phyloP scores from a whole-genome alignment of 2,329 filamentous ascomycete genomes.

The Metarhizium album region DNA sequence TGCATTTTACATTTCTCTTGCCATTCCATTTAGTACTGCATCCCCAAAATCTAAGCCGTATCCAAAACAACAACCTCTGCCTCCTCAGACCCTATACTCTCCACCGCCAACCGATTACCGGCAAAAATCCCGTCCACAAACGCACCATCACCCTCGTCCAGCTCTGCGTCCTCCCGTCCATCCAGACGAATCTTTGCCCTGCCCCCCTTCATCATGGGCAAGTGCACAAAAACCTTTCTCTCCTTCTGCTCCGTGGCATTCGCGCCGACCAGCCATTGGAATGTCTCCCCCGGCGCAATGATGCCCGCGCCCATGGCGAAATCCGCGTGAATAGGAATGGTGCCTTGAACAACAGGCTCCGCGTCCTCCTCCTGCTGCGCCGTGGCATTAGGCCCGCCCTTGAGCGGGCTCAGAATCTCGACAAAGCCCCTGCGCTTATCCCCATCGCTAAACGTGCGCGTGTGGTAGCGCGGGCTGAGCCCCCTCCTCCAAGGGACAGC shows the following conservation, averaged over 20 bases:
- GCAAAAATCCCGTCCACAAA: conserved; percentile 57
- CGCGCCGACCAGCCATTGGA: conserved; percentile 63
- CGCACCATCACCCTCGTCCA: conserved; percentile 72
- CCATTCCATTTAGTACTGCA: background rate
- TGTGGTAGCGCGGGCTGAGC: conserved; percentile 67
- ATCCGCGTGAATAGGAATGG: conserved; percentile 77
- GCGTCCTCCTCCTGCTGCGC: conserved; percentile 52
- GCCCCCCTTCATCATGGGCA: conserved; percentile 70
- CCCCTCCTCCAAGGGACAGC: conserved; percentile 66
- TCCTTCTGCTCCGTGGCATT: conserved; percentile 38
- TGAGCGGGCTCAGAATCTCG: conserved; percentile 64
- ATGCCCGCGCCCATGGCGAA: conserved; percentile 73
- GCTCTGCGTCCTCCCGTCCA: conserved; percentile 49
- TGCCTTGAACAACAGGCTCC: conserved; percentile 48
- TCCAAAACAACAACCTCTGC: conserved; percentile 61
- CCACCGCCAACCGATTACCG: conserved; percentile 52
- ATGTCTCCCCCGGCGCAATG: conserved; percentile 52
- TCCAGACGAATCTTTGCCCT: conserved; percentile 61
- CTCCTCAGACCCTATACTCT: conserved; percentile 57
- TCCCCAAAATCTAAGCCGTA: conserved; percentile 38
- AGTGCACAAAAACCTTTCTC: conserved; percentile 69
- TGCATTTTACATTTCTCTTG: background rate
- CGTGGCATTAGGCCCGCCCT: conserved; percentile 52
- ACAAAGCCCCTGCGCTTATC: conserved; percentile 62
- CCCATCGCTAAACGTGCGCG: conserved; percentile 59